These are phyloP conservation scores for Xylariomycetidae sp. DNA, from an alignment of 2,329 filamentous ascomycete species.

Conservation along the genomic window DNA sequence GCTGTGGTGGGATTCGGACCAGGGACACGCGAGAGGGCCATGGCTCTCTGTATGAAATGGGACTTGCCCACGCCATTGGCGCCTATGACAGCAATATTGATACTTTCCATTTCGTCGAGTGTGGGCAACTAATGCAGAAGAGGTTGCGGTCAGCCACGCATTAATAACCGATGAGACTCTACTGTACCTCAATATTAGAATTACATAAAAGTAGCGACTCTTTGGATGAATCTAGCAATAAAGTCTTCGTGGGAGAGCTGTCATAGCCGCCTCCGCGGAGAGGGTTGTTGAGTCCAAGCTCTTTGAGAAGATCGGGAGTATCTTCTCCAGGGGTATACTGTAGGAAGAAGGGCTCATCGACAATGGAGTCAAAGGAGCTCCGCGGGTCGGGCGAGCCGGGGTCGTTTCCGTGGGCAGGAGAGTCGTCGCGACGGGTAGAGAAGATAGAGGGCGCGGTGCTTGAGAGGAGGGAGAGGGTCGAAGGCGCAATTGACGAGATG, in stretches of 20 bases:
- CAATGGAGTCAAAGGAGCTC: conserved; percentile 46
- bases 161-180: conserved; percentile 4
- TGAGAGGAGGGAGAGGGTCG: conserved; percentile 5
- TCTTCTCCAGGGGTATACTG: conserved; percentile 34
- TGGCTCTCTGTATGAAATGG: conserved; percentile 58
- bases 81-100: conserved; percentile 63
- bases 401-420: no score
- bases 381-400: conserved; percentile 20
- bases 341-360: conserved; percentile 51
- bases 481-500: conserved; percentile 7
- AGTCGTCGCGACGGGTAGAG: conserved; percentile 2
- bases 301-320: no score
- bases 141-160: conserved; percentile 6
- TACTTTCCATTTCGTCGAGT: conserved; percentile 45
- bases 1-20: conserved; percentile 49
- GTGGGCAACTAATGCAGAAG: conserved; percentile 8
- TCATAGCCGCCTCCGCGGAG: conserved; percentile 39
- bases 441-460: conserved; percentile 6
- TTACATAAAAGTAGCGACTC: conserved; percentile 38
- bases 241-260: conserved; percentile 30
- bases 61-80: conserved; percentile 63
- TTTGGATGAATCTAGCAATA: conserved; percentile 41
- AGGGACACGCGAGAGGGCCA: conserved; percentile 48
- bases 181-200: conserved; percentile 23
- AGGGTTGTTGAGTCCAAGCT: no score